Percentiles rank a stretch among this genome's conserved stretches.
Conservation (phyloP, 768 basidiomycete species). For the Boletus tomentosulus region DNA sequence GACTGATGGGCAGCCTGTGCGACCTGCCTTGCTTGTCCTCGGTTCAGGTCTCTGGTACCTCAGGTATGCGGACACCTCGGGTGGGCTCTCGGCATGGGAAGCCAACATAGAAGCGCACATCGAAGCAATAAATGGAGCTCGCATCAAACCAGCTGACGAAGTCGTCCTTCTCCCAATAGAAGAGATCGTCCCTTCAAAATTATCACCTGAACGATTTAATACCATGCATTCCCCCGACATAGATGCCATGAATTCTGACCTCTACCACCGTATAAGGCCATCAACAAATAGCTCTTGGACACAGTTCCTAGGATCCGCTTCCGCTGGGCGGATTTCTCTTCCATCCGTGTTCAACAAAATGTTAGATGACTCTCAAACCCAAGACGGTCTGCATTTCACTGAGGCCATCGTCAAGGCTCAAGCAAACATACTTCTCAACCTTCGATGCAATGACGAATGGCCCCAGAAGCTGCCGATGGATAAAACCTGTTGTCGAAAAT, state of each 20-base stretch:
- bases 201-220: conserved; percentile 57
- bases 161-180: conserved; percentile 78
- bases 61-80: conserved; percentile 64
- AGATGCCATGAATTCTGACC: conserved; percentile 87
- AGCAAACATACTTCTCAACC: conserved; percentile 73
- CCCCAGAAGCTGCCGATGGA: conserved; percentile 61
- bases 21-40: conserved; percentile 69
- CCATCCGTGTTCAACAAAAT: conserved; percentile 81
- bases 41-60: conserved; percentile 91
- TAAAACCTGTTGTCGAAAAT: conserved; percentile 78
- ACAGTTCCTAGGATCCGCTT: conserved; percentile 21
- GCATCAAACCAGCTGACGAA: conserved; percentile 54
- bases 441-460: conserved; percentile 72
- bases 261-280: conserved; percentile 61
- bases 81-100: conserved; percentile 78
- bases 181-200: conserved; percentile 59
- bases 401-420: conserved; percentile 59
- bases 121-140: conserved; percentile 37
- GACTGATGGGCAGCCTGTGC: conserved; percentile 12
- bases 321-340: conserved; percentile 45
- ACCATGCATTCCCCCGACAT: conserved; percentile 78
- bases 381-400: conserved; percentile 83
- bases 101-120: conserved; percentile 67
- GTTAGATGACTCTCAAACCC: conserved; percentile 67
- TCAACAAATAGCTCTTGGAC: conserved; percentile 28